These are phyloP conservation scores for Ustilago trichophora DNA, from an alignment of 1,284 basidiomycete species.

Conservation along the genomic window DNA sequence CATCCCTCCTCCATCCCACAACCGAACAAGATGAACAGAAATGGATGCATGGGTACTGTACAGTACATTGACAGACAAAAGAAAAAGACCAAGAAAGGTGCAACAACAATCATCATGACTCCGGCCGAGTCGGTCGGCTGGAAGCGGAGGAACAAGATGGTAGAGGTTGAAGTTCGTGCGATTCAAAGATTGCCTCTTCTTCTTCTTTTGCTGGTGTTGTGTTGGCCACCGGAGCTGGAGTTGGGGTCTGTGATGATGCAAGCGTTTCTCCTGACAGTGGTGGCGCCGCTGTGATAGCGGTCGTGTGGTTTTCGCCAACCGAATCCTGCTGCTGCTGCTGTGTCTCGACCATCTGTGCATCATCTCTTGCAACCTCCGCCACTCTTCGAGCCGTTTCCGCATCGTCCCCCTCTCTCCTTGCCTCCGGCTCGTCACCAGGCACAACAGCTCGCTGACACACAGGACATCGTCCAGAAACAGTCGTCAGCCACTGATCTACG, in stretches of 20 bases:
- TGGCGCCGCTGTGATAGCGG: background rate
- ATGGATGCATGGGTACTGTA: too few relatives aligned
- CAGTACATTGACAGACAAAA: too few relatives aligned
- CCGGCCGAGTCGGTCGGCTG: too few relatives aligned
- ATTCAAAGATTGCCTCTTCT: background rate
- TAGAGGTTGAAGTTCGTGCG: slow-evolving; percentile 19
- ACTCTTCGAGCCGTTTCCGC: background rate
- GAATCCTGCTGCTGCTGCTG: background rate
- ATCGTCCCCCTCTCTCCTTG: background rate
- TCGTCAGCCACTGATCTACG: slow-evolving; percentile 59
- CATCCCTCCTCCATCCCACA: too few relatives aligned
- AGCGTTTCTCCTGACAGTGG: background rate
- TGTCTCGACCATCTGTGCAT: background rate
- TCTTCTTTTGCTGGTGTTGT: too few relatives aligned
- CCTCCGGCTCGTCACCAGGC: slow-evolving; percentile 6
- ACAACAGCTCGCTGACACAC: slow-evolving; percentile 54
- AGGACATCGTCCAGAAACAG: slow-evolving; percentile 56
- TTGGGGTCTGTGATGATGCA: background rate
- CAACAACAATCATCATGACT: too few relatives aligned
- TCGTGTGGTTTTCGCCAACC: too few relatives aligned
- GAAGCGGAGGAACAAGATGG: background rate
- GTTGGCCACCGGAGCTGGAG: background rate
- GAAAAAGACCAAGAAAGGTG: background rate
- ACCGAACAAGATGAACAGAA: too few relatives aligned
- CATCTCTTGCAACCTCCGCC: background rate